Evolutionary conservation across 2,329 filamentous ascomycete species (phyloP).

Genomic region (Elsinoe fawcettii): DNA sequence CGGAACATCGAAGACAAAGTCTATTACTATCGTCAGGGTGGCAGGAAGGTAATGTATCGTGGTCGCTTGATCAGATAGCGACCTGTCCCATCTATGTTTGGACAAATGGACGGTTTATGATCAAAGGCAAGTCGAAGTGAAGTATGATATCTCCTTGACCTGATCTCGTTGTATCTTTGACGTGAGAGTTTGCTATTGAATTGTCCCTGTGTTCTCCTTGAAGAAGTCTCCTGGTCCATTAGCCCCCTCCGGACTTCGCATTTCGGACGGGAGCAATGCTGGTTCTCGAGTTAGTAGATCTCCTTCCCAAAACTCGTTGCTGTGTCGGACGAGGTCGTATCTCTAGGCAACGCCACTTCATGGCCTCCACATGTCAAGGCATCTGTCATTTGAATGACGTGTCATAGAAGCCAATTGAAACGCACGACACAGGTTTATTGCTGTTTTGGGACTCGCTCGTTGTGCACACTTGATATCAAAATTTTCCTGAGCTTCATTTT

Average conservation of each 20-base stretch:
- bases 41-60: not conserved
- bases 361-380: not conserved
- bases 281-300: not conserved
- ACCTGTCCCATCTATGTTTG: not conserved
- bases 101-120: too few relatives aligned
- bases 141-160: too few relatives aligned
- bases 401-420: not conserved
- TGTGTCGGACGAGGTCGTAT: not conserved
- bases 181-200: too few relatives aligned
- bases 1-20: constrained; percentile 6
- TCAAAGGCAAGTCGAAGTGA: too few relatives aligned
- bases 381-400: not conserved
- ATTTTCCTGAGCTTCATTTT: not conserved
- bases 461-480: not conserved
- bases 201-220: too few relatives aligned
- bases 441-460: not conserved
- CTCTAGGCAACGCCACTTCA: not conserved
- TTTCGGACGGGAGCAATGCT: too few relatives aligned
- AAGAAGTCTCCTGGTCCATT: too few relatives aligned
- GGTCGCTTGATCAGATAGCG: not conserved
- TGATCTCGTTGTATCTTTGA: too few relatives aligned
- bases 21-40: not conserved
- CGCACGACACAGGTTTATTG: not conserved
- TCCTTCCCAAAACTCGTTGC: not conserved
- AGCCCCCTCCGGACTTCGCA: too few relatives aligned